Base-by-base conservation (phyloP, 768 basidiomycete species). In the Antrodiella citrinella region DNA sequence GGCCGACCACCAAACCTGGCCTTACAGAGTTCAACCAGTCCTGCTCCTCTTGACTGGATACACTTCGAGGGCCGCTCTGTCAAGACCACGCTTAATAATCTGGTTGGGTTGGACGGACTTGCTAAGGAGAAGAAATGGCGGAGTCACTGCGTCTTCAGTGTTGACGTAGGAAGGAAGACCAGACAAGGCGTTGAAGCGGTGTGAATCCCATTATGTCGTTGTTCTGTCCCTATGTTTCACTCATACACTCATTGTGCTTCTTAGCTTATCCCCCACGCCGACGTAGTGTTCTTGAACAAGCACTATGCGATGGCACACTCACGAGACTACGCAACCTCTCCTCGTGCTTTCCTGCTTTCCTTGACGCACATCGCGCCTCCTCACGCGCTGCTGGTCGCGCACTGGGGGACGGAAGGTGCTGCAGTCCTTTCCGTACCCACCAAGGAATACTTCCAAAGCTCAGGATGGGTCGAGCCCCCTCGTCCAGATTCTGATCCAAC, bases 121-220 rank as follows among this genome's bases (percentile, higher is more conserved):
- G 87, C 88, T 3, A 76, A 82, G 2, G 90, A 92, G 60, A 77
- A 85, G 23, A 87, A 84, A 57, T 91, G 90, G 90, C 75, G 89
- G 52, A 76, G 79, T 50, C 82, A 86, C 57, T 89, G 86, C 52
- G 84, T 89, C 4, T 81, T 92, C 64, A 89, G 86, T 51, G 69
- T 91, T 40, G 88, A 91, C 60, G 73, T 91, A 12, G 85, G 86
- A 12, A 72, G 86, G 18, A 80, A 79, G 26, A 80, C 81, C 18
- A 75, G 82, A 50, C 86, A 88, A 60, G 88, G 87, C 13, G 79
- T 87, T 42, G 82, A 91, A 75, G 81, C 80, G 66, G 89, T 90
- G 64, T 58, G 84, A 72, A 57, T 56, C 45, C 3, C 18, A 38
- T 30, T 24, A 9, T 53, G 35, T 50, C 41, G 23, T 24, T 25